A percentile compares a stretch with the other conserved stretches of the same genome.
phyloP scores from a whole-genome alignment of 805 yeast genomes.

The Candida caryicola region DNA sequence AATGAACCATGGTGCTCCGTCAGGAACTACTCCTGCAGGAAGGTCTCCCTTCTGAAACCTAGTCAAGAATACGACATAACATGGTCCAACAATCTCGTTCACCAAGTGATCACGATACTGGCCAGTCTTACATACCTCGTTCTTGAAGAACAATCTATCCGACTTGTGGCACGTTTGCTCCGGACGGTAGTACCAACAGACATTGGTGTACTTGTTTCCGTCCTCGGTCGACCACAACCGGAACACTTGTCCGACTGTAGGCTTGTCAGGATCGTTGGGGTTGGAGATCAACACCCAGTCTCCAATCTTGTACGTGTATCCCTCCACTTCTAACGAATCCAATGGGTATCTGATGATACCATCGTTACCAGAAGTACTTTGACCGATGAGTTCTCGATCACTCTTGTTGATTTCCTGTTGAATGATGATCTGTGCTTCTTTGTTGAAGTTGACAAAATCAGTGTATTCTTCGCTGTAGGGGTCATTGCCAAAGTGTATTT shows the following conservation, averaged over 20 bases:
- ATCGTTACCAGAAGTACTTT: conserved; percentile 42
- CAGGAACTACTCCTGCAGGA: conserved; percentile 54
- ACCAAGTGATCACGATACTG: conserved; percentile 93
- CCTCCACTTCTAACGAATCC: conserved; percentile 69
- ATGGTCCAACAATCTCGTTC: conserved; percentile 86
- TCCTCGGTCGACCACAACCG: conserved; percentile 92
- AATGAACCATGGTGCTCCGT: conserved; percentile 81
- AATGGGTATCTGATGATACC: conserved; percentile 69
- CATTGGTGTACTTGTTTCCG: conserved; percentile 79
- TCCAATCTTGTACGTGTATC: conserved; percentile 77
- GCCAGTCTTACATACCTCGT: conserved; percentile 95
- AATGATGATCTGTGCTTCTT: conserved; percentile 52
- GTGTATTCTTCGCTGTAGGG: conserved; percentile 55
- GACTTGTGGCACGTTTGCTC: conserved; percentile 95
- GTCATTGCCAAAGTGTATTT: conserved; percentile 51
- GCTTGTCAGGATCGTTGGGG: conserved; percentile 83
- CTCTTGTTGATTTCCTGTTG: conserved; percentile 76
- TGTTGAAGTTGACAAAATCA: conserved; percentile 64
- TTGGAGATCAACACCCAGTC: conserved; percentile 91
- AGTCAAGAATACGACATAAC: conserved; percentile 92
- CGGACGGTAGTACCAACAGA: conserved; percentile 97
- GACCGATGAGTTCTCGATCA: conserved; percentile 65
- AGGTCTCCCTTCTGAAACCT: conserved; percentile 95
- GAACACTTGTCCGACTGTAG: conserved; percentile 91
- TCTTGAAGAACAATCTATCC: conserved; percentile 84